Base-by-base conservation (phyloP, 164 flowering plant species). In the Macadamia integrifolia region DNA sequence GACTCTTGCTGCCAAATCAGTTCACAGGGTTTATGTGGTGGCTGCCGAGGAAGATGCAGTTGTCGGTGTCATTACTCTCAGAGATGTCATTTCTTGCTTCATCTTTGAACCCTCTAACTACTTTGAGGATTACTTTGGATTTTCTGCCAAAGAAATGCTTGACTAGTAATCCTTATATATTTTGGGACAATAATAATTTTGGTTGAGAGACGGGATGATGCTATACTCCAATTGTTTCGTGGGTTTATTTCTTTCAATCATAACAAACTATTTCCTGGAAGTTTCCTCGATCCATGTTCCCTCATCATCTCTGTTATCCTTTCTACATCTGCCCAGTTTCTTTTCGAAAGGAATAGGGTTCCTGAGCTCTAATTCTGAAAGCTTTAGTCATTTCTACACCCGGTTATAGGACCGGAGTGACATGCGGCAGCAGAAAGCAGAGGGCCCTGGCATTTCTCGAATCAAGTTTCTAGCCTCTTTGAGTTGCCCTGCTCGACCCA, bases 51-150 rank as follows among this genome's bases (percentile, higher is more conserved):
- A 74, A 2, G 68, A 73, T 8, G 83, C 81, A 68, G 89, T 87
- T 6, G 62, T 73, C 17, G 98, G 97, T 1, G 91, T 93, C n/a
- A 82, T 91, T 55, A 93, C 97, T 0, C 89, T 93, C 46, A 80
- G 96, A 77, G 98, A 93, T 72, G 96, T 91, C 65, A 93, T 93
- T 60, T 88, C 98, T 31, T 90, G 96, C 81, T 93, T 93, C 73
- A 80, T 93, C 57, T 69, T 6, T 72, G 98, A 93, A 68, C 98
- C 98, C 5, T 87, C 88, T 2, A 80, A 83, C 69, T 79, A 87
- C 77, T 85, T 90, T 28, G 88, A 84, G 60, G 70, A 80, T 61
- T 78, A 88, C 75, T 82, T 84, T 14, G 86, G 85, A 9, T 81
- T 75, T 69, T 70, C 88, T 9, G 75, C 72, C 32, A 81, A 80